Base-by-base conservation (phyloP, 2,329 filamentous ascomycete genomes). In the Tolypocladium tundrense region DNA sequence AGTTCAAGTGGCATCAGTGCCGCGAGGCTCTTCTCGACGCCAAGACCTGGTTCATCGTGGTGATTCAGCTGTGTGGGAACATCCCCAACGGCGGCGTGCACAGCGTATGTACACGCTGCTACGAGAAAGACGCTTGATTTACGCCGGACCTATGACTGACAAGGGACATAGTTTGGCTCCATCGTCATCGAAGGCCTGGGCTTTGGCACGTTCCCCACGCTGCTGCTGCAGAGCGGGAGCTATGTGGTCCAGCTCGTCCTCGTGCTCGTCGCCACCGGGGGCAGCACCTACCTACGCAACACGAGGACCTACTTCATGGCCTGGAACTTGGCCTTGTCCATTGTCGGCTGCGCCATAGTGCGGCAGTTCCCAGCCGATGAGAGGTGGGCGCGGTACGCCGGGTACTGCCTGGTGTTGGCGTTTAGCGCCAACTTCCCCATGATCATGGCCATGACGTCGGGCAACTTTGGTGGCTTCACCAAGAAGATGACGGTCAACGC, bases 401-500 rank as follows among this genome's bases (percentile, higher is more conserved):
- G 66, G 14, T 63, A 64, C 50, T 65, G 66, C 19, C 52, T 88
- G 83, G 74, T 85, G 77, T 79, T 81, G 78, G 9, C 81, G 77
- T 2, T 77, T 79, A 64, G 81, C 75, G 64, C 60, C 41, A 64
- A 63, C 42, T 65, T 69, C 50, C 65, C 68, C 19, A 72, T 86
- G 40, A 70, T 77, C 52, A 75, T 86, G 68, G 79, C 79, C 11
- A 76, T 86, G 71, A 73, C 83, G 40, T 78, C 78, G 0, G 75
- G 80, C 7, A 87, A 87, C 64, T 73, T 85, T 39, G 83, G 78
- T 24, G 84, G 84, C 0, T 81, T 84, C 56, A 87, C 83, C 1
- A 87, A 87, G 71, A 86, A 85, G 64, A 76, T 78, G 1, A 79
- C 81, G 5, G 79, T 81, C 14, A 79, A 84, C 9, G 81, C 83